Evolutionary conservation across 371 early-diverging fungal genomes (phyloP).

Genomic region (Mortierella sp.): DNA sequence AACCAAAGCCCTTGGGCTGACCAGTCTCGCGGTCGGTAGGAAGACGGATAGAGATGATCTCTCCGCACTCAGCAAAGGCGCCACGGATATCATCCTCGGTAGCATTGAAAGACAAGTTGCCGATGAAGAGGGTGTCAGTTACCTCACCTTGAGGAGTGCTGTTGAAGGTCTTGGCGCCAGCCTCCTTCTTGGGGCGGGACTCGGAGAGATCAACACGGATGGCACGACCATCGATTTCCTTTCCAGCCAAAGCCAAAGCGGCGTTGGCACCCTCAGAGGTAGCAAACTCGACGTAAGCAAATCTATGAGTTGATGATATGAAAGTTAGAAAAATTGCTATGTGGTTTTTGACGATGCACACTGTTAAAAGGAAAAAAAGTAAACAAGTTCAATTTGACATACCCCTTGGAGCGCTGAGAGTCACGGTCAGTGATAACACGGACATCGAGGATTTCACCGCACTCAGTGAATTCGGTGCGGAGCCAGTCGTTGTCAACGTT

Average conservation of each 20-base stretch:
- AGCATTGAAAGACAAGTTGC: constrained; percentile 92
- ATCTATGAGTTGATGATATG: constrained; percentile 29
- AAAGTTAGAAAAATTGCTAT: background rate
- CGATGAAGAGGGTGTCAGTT: constrained; percentile 88
- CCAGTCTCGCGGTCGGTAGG: constrained; percentile 77
- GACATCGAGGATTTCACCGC: constrained; percentile 73
- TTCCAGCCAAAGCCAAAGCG: constrained; percentile 75
- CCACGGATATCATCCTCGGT: constrained; percentile 91
- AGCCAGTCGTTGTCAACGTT: constrained; percentile 74
- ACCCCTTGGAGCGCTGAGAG: constrained; percentile 77
- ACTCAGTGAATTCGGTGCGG: constrained; percentile 66
- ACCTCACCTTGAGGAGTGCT: constrained; percentile 58
- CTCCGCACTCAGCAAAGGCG: constrained; percentile 89
- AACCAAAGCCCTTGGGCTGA: constrained; percentile 80
- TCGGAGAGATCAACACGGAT: constrained; percentile 66
- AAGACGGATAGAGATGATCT: constrained; percentile 78
- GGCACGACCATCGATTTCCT: constrained; percentile 77
- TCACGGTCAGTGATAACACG: constrained; percentile 75
- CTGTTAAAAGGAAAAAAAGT: background rate
- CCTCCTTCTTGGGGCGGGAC: constrained; percentile 59
- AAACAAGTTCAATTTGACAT: constrained; percentile 26
- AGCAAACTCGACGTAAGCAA: constrained; percentile 70
- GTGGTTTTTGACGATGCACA: background rate
- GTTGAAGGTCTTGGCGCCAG: constrained; percentile 43
- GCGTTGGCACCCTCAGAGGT: constrained; percentile 67